Evolutionary conservation across 1,284 basidiomycete species (phyloP).

Genomic region (Ustilago loliicola): DNA sequence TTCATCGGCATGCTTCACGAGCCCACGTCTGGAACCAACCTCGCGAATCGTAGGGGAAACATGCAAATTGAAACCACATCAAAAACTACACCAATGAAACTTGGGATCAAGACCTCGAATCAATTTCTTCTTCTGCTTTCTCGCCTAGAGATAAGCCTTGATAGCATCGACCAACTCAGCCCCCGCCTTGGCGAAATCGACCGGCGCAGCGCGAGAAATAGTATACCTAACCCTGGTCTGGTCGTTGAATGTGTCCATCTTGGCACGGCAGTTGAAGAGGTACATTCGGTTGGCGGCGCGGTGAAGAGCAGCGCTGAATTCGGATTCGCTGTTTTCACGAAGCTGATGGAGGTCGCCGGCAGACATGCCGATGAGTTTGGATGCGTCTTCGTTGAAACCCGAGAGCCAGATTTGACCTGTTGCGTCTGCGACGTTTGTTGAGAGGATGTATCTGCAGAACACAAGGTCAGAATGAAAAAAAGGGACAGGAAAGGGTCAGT

Average conservation of each 20-base stretch:
- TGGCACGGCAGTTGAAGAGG: conserved; percentile 89
- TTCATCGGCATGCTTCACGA: too few species aligned
- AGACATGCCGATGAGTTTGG: conserved; percentile 78
- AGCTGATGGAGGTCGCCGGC: conserved; percentile 84
- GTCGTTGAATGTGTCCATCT: conserved; percentile 72
- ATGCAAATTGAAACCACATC: background rate
- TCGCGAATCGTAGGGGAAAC: too few species aligned
- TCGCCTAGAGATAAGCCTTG: conserved; percentile 45
- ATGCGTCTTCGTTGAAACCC: conserved; percentile 93
- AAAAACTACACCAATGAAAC: background rate
- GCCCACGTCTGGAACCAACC: too few species aligned
- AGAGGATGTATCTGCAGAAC: conserved; percentile 80
- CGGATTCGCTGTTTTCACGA: conserved; percentile 78
- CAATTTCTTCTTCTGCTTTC: background rate
- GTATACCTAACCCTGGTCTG: conserved; percentile 65
- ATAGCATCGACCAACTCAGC: conserved; percentile 64
- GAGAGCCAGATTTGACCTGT: conserved; percentile 92
- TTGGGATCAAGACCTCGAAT: background rate
- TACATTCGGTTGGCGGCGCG: conserved; percentile 80
- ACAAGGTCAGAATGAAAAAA: background rate
- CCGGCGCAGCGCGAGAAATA: conserved; percentile 51
- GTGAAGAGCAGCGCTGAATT: conserved; percentile 78
- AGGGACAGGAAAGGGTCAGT: background rate
- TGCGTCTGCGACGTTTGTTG: conserved; percentile 88
- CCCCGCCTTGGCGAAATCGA: conserved; percentile 65